Base-by-base conservation (phyloP, 2,329 filamentous ascomycete genomes). In the Cladophialophora bantiana region DNA sequence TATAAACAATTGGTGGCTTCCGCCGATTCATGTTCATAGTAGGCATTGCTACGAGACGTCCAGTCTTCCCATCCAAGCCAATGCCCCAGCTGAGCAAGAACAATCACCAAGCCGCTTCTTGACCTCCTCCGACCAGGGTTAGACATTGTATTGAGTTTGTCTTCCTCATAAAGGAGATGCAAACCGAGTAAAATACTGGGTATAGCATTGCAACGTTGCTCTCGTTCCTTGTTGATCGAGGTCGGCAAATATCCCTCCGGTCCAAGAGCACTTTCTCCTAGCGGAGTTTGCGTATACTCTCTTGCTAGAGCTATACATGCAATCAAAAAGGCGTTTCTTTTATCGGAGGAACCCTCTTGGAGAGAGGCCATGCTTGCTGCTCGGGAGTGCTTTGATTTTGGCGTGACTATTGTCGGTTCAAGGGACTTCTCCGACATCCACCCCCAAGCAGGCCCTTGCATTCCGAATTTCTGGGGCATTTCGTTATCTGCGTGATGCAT, bases 161-260 rank as follows among this genome's bases (percentile, higher is more conserved):
- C 85, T 76, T 99, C 95, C 77, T 99, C 94, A 0, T 91, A 85
- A n/a, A 96, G 82, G 2, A 98, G 83, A 79, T 99, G 95, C 12
- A 99, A 82, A 0, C 87, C 90, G 45, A 89, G 82, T 70, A 96
- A 82, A 42, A 94, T 85, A 59, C 91, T 83, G 74, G 91, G 86
- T 75, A 90, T 81, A 38, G 90, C 84, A 62, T 88, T 89, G 64
- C 85, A 83, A 52, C 88, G 85, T 58, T 83, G 83, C 64, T 87
- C 86, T 59, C 81, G 79, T 42, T 85, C 81, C 62, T 83, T 85
- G 59, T 84, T 79, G 69, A 74, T 77, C 36, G 78, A 86, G 0
- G 89, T 91, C 34, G 91, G 90, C 62, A 94, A 81, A 73, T 89
- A 91, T 0, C 90, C 89, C 9, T 83, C 78, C 4, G 78, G 73